A percentile compares a stretch with the other conserved stretches of the same genome.
phyloP scores from a whole-genome alignment of 2,329 filamentous ascomycete species.

The Waltergamsia citrina region DNA sequence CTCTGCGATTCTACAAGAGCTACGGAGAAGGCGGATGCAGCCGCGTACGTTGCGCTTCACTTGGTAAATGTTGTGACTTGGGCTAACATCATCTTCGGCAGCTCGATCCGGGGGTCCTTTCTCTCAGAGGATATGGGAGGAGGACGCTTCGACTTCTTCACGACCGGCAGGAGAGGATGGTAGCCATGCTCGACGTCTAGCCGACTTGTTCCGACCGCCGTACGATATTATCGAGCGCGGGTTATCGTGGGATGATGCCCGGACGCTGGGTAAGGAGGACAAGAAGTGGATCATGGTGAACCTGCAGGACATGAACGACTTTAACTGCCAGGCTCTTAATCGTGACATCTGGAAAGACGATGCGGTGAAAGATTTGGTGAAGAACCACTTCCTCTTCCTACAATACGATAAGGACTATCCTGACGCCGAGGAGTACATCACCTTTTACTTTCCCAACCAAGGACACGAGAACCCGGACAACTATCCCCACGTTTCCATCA shows the following conservation, averaged over 20 bases:
- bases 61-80: neutral
- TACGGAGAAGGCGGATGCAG: constrained; percentile 35
- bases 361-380: constrained; percentile 67
- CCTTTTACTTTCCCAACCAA: constrained; percentile 73
- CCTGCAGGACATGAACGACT: constrained; percentile 85
- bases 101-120: constrained; percentile 22
- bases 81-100: constrained; percentile 3
- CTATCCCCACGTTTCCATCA: constrained; percentile 91
- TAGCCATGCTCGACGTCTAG: constrained; percentile 67
- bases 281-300: constrained; percentile 96
- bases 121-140: constrained; percentile 27
- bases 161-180: constrained; percentile 32
- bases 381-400: constrained; percentile 90
- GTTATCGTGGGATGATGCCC: constrained; percentile 72
- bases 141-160: constrained; percentile 10
- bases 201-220: constrained; percentile 86
- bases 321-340: constrained; percentile 90
- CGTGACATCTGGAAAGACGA: constrained; percentile 92
- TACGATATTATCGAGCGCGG: constrained; percentile 73
- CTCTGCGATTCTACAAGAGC: constrained; percentile 54
- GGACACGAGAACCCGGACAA: constrained; percentile 73
- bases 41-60: neutral
- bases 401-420: constrained; percentile 86
- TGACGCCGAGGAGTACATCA: constrained; percentile 69
- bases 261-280: constrained; percentile 74